Conservation (phyloP, 2,329 filamentous ascomycete species). For the Colletotrichum liaoningense region DNA sequence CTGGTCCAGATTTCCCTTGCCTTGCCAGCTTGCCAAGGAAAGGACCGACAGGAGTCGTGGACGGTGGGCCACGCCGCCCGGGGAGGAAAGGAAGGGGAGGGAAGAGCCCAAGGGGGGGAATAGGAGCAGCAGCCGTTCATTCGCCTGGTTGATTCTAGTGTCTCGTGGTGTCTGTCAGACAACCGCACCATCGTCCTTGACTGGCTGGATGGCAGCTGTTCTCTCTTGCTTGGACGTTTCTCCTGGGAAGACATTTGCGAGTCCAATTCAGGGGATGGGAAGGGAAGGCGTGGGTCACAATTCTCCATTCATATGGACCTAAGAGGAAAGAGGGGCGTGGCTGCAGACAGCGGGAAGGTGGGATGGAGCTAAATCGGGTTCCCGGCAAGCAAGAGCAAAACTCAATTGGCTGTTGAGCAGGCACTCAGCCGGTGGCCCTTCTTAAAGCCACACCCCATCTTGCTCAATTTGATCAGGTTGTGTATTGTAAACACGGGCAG, state of each 20-base stretch:
- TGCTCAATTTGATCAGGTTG: not conserved
- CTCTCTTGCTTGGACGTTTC: not conserved
- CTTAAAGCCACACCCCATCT: slow-evolving; percentile 3
- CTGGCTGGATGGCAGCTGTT: slow-evolving; percentile 14
- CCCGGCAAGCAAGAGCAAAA: not conserved
- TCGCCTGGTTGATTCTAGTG: slow-evolving; percentile 6
- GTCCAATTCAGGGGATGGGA: slow-evolving; percentile 18
- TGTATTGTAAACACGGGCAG: slow-evolving; percentile 6
- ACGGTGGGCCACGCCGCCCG: slow-evolving; percentile 11
- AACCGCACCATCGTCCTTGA: not conserved
- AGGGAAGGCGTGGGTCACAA: slow-evolving; percentile 13
- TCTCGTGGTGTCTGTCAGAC: slow-evolving; percentile 28
- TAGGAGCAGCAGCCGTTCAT: slow-evolving; percentile 7
- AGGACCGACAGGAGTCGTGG: slow-evolving; percentile 34
- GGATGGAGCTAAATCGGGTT: slow-evolving; percentile 21
- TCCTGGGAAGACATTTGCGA: slow-evolving; percentile 11
- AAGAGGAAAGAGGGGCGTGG: slow-evolving; percentile 13
- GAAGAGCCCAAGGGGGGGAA: not conserved
- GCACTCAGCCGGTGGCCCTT: no score
- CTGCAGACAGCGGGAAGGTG: slow-evolving; percentile 1
- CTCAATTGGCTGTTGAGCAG: slow-evolving; percentile 4
- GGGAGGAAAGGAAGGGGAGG: not conserved
- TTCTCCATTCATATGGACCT: no score
- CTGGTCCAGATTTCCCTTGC: slow-evolving; percentile 23
- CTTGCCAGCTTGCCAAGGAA: slow-evolving; percentile 26